Evolutionary conservation across 2,329 filamentous ascomycete species (phyloP), one percentile per base, ranked within the genome.

Genomic region (Ceratocystis harringtonii): DNA sequence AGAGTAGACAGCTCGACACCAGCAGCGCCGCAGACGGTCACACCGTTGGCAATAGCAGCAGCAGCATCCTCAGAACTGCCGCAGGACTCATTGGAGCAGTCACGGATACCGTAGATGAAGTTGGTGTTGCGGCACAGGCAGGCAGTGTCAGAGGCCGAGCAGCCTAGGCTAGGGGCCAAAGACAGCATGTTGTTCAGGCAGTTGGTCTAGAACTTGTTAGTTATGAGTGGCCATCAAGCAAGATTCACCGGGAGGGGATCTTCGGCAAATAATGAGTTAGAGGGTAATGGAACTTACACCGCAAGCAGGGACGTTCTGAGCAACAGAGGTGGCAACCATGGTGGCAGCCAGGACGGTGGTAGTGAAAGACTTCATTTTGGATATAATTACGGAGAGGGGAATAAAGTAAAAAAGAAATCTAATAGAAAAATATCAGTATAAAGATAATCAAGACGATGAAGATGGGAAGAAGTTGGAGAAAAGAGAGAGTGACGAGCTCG

Each of bases 331-430:
- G 68, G 63, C 66, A 52, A 71, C 75, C 50, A 76, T 71, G 17
- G 28, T 58, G 61, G 76, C 73, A 68, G 75, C 75, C 65, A 78
- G 71, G 69, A 76, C 75, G 75, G 70, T 78, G 69, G 68, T 78
- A 70, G 70, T 80, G 70, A 69, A 78, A 65, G 75, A 74, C 79
- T 81, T 83, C 80, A 82, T 83, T 69, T 76, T 81, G 76, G 71
- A 64, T 69, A 64, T 30, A 57, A 58, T 70, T 67, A 52, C n/a
- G 25, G 43, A 50, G 17, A 8, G 55, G 15, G 19, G 44, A 50
- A 36, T 52, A 36, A n/a, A 52, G 50, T 17, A 58, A 60, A 6
- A 45, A 32, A 57, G 15, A 44, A 50, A 48, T 44, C 41, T 12
- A 32, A 19, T 45, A n/a, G 44, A 45, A 25, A 57, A 36, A 28